Base-by-base conservation (phyloP, 1,284 basidiomycete genomes). In the Ceratobasidium sp. region DNA sequence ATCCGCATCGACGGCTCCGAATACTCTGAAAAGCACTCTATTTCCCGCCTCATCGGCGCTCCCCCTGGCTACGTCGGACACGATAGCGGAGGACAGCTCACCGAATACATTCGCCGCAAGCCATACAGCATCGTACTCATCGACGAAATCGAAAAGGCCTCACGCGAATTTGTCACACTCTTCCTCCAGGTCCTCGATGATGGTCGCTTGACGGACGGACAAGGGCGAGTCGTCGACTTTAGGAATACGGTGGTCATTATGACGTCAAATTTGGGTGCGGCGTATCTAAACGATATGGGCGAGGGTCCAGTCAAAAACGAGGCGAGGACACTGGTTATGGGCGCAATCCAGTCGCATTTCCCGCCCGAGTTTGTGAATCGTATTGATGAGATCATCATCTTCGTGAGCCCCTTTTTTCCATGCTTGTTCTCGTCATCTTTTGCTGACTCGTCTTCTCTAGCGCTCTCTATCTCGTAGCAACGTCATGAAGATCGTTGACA, bases 171-270 rank as follows among this genome's bases (percentile, higher is more conserved):
- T 76, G 90, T 95, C 77, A 96, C 94, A 51, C 86, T 98, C 59
- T 93, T 98, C 82, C 85, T 98, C 19, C 96, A 98, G 83, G 93
- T 98, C 43, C 88, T 98, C 74, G 96, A 98, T 79, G 97, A 98
- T 79, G 96, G 96, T n/a, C 89, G 90, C 65, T 85, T 98, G 77
- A 98, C 95, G 19, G 96, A 98, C 78, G 91, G 92, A 9, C 92
- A 94, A 81, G 92, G 92, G 27, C 88, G 91, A 75, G 84, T 92
- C 29, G 88, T 94, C 51, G 87, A 89, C 81, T 92, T 74, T 85
- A 85, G 89, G 77, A 97, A 95, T 80, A 93, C 94, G 0, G 93
- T 97, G 79, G 94, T 98, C 80, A 93, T 96, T 81, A 91, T 98
- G 86, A 98, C 96, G 2, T 95, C 93, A 71, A 98, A 98, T 81